Evolutionary conservation across 192 early-diverging fungal species (phyloP).

Genomic region (Lobosporangium transversale): DNA sequence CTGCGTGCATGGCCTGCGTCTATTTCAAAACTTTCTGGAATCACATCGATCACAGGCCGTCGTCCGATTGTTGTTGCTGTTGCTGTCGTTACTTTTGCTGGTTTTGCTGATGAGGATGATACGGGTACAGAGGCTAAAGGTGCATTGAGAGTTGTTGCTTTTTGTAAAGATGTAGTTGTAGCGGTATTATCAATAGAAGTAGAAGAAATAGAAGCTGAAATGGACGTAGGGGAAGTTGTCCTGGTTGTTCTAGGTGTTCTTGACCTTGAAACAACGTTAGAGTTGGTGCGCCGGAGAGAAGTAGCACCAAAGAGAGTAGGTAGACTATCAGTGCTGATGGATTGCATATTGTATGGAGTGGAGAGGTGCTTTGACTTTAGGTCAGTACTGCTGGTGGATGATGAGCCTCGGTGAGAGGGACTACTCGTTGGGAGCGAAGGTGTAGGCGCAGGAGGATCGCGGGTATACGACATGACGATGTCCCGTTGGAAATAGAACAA

Average conservation of each 20-base stretch:
- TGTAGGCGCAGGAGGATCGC: not conserved
- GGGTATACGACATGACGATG: not conserved
- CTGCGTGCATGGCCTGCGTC: conserved; percentile 23
- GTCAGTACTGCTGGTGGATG: not conserved
- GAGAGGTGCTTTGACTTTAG: conserved; percentile 41
- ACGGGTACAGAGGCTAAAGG: not conserved
- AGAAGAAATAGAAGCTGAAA: conserved; percentile 24
- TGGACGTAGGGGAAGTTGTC: not conserved
- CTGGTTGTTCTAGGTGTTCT: conserved; percentile 19
- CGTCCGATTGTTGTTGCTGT: conserved; percentile 5
- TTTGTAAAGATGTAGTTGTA: not conserved
- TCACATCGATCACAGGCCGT: conserved; percentile 22
- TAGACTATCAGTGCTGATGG: conserved; percentile 43
- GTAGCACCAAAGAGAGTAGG: conserved; percentile 43
- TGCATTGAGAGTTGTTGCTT: not conserved
- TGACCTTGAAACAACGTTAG: conserved; percentile 28
- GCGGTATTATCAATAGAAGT: not conserved
- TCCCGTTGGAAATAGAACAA: not conserved
- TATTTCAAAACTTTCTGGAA: conserved; percentile 26
- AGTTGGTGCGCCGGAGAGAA: conserved; percentile 35
- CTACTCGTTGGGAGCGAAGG: not conserved
- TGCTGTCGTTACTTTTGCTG: not conserved
- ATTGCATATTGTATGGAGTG: conserved; percentile 47
- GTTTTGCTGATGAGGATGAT: not conserved
- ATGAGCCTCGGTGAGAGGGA: not conserved